These are phyloP conservation scores for Hypomyces perniciosus DNA, from an alignment of 2,329 filamentous ascomycete species.

Conservation along the genomic window DNA sequence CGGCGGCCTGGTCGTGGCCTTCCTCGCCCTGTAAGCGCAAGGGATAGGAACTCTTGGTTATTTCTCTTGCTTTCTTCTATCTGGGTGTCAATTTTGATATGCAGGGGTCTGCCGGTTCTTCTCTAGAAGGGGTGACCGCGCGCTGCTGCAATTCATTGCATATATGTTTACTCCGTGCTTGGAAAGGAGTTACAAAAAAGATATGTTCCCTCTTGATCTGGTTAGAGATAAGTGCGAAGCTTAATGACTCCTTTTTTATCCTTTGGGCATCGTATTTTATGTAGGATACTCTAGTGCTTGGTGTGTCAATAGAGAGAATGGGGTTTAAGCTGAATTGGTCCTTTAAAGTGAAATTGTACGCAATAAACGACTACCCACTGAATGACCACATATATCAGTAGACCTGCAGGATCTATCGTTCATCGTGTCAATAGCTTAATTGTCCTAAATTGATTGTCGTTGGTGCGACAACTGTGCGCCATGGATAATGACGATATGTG, in stretches of 20 bases:
- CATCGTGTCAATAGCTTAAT: no score
- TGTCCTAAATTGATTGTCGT: no score
- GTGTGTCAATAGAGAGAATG: slow-evolving; percentile 9
- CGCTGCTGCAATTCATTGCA: slow-evolving; percentile 17
- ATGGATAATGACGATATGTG: no score
- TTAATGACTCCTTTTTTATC: slow-evolving; percentile 5
- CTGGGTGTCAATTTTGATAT: slow-evolving; percentile 17
- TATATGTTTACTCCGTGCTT: slow-evolving; percentile 21
- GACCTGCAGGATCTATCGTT: no score
- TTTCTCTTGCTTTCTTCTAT: neutral
- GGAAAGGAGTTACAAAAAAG: slow-evolving; percentile 18
- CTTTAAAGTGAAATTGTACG: no score
- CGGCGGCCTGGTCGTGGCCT: slow-evolving; percentile 35
- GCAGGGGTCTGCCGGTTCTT: no score
- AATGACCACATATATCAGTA: no score
- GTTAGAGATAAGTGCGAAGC: slow-evolving; percentile 6
- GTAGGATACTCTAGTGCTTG: slow-evolving; percentile 13
- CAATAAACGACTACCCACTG: no score
- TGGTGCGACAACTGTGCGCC: no score
- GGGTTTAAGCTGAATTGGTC: no score
- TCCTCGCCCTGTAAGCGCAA: slow-evolving; percentile 37
- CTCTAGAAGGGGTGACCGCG: neutral
- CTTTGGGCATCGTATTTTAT: slow-evolving; percentile 2
- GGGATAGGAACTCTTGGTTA: neutral
- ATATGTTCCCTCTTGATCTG: slow-evolving; percentile 5